Base-by-base conservation (phyloP, 148 eudicot genomes). In the Agrostemma githago region DNA sequence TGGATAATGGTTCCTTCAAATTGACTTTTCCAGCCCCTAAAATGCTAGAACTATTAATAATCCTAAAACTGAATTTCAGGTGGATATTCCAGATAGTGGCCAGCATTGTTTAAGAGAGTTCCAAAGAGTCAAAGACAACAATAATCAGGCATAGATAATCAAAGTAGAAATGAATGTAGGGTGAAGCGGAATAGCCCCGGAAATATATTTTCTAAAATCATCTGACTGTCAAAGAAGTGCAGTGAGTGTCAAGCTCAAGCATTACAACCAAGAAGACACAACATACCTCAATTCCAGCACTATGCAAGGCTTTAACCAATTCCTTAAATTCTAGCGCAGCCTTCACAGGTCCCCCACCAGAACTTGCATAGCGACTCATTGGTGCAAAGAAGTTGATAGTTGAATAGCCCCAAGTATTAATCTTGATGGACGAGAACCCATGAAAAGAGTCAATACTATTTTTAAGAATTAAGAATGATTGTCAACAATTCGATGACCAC, bases 381-480 rank as follows among this genome's bases (percentile, higher is more conserved):
- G 99, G 99, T 68, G 99, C 91, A 82, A 96, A 96, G 86, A 96
- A 96, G 82, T 96, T 96, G 74, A 96, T 87, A 71, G 99, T 96
- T 66, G 99, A 96, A 85, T 96, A 96, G 66, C 99, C 99, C 99
- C 99, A 96, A 20, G 99, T 92, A 79, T 96, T 96, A 60, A 92
- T 82, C 99, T 96, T 59, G 62, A 63, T 46, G 51, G 62, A 78
- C 20, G 63, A 72, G 40, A 53, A 66, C 39, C 53, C 74, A 69
- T 48, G 77, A 78, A 21, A 65, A 64, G 20, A 51, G 6, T 41
- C 63, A 56, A 56, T 4, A 76, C 4, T 44, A 4, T 14, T 65
- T 44, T 26, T 40, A 20, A 74, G 64, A 74, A 68, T 56, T 53
- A 69, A 8, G 11, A 37, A 59, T 10, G n/a, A 69, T 34, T 34